Evolutionary conservation across 768 basidiomycete genomes (phyloP).

Genomic region (Lyophyllum shimeji): DNA sequence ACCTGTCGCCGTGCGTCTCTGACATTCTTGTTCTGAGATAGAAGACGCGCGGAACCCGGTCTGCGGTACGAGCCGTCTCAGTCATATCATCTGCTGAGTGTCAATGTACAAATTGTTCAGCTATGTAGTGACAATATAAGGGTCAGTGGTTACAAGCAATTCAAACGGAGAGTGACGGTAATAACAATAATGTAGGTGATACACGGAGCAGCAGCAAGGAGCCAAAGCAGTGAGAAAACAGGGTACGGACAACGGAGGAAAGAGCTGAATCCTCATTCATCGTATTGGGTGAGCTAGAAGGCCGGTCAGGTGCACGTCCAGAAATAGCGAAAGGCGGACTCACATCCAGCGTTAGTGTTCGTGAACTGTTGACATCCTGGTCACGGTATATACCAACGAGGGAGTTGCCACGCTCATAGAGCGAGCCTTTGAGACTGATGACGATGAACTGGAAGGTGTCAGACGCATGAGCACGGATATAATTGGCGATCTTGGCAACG

Average conservation of each 20-base stretch:
- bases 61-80: no score
- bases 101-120: no score
- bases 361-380: conserved; percentile 90
- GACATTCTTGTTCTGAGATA: no score
- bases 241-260: not conserved
- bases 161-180: not conserved
- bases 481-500: conserved; percentile 92
- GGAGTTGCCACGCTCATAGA: conserved; percentile 89
- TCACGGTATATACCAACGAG: conserved; percentile 94
- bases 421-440: conserved; percentile 91
- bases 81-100: no score
- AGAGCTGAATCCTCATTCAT: conserved; percentile 34
- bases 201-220: not conserved
- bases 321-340: conserved; percentile 23
- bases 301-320: not conserved
- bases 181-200: not conserved
- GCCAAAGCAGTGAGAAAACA: not conserved
- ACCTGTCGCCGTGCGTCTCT: no score
- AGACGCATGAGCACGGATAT: conserved; percentile 84
- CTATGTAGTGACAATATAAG: no score
- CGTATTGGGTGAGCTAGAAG: conserved; percentile 59
- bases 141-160: no score
- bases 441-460: conserved; percentile 93
- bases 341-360: conserved; percentile 90
- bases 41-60: no score